Conservation (phyloP, 2,329 filamentous ascomycete species). For the Fusarium gaditjirri region DNA sequence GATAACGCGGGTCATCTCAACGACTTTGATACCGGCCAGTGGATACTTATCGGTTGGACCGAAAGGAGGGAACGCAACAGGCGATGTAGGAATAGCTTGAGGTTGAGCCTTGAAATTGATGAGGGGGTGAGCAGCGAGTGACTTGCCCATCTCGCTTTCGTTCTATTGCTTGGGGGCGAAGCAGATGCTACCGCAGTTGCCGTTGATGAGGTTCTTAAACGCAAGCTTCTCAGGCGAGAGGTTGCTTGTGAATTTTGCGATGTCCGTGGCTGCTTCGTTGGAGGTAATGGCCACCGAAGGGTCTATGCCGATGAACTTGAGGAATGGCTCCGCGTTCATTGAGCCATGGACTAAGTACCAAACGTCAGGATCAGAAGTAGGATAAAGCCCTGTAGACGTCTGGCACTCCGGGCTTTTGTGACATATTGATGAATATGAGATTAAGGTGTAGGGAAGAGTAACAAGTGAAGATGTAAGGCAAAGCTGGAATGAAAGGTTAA, state of each 20-base stretch:
- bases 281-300: constrained; percentile 25
- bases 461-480: background rate
- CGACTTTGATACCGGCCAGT: background rate
- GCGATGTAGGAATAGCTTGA: constrained; percentile 11
- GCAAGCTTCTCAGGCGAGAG: constrained; percentile 36
- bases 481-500: background rate
- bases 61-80: background rate
- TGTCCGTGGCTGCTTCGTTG: constrained; percentile 36
- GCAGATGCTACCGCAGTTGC: constrained; percentile 8
- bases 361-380: constrained; percentile 55
- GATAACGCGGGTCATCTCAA: constrained; percentile 25
- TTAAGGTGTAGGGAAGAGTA: background rate
- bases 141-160: constrained; percentile 25
- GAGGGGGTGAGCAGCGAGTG: constrained; percentile 6
- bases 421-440: background rate
- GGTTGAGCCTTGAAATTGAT: constrained; percentile 5
- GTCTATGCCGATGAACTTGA: constrained; percentile 57
- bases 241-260: constrained; percentile 33
- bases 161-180: constrained; percentile 27
- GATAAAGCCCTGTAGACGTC: constrained; percentile 53
- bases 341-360: constrained; percentile 65
- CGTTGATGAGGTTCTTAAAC: constrained; percentile 7
- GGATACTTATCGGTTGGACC: background rate
- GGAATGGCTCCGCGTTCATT: constrained; percentile 56
- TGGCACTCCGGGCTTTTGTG: constrained; percentile 8